Conservation (phyloP, 2,329 filamentous ascomycete genomes). For the Nakataea oryzae region DNA sequence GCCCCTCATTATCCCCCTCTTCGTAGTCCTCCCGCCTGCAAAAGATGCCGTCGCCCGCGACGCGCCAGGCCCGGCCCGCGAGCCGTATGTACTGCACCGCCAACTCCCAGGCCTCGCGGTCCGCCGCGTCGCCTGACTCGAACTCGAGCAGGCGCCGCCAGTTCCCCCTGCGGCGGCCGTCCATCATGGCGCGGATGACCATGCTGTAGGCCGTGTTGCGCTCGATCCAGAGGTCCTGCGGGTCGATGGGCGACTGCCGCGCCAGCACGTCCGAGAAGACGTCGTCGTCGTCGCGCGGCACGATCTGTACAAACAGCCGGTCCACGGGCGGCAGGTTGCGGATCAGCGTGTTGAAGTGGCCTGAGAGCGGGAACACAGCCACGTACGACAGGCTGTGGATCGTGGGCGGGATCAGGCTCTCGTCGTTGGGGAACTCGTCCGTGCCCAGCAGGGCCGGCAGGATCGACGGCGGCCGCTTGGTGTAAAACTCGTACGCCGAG, state of each 20-base stretch:
- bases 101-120: constrained; percentile 34
- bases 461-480: constrained; percentile 52
- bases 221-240: constrained; percentile 41
- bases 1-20: background rate
- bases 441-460: constrained; percentile 39
- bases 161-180: constrained; percentile 17
- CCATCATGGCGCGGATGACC: constrained; percentile 30
- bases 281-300: constrained; percentile 23
- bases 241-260: constrained; percentile 27
- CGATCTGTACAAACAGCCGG: constrained; percentile 42
- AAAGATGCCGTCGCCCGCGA: constrained; percentile 34
- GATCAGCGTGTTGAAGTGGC: constrained; percentile 44
- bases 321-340: constrained; percentile 37
- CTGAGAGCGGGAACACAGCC: constrained; percentile 56
- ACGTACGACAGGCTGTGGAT: constrained; percentile 47
- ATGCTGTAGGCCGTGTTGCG: constrained; percentile 37
- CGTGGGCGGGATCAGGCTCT: constrained; percentile 25
- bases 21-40: constrained; percentile 17
- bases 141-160: constrained; percentile 35
- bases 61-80: constrained; percentile 28
- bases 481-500: constrained; percentile 60
- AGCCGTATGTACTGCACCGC: constrained; percentile 28
- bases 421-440: constrained; percentile 25
- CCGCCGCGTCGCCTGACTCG: constrained; percentile 36
- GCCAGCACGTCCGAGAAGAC: constrained; percentile 15